Percentiles rank a stretch among this genome's conserved stretches.
phyloP scores from a whole-genome alignment of 2,329 filamentous ascomycete species.

The Celoporthe dispersa region DNA sequence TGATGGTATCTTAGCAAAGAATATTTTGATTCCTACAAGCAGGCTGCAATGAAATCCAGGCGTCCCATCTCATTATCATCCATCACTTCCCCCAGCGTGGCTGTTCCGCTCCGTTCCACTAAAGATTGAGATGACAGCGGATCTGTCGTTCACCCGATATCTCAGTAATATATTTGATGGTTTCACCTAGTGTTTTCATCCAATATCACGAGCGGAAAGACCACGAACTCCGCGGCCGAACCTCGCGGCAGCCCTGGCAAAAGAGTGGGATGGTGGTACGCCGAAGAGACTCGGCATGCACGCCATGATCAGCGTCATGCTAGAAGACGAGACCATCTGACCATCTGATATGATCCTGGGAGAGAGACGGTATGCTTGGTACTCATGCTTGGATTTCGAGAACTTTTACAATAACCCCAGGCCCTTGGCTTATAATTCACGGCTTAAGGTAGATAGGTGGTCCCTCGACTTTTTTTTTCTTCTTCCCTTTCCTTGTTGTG shows the following conservation, averaged over 20 bases:
- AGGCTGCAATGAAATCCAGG: neutral
- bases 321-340: neutral
- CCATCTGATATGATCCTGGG: neutral
- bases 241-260: neutral
- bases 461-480: neutral
- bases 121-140: neutral
- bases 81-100: neutral
- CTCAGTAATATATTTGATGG: neutral
- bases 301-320: neutral
- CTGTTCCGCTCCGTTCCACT: neutral
- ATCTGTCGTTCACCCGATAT: neutral
- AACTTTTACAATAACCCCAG: neutral
- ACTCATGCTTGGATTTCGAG: neutral
- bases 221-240: neutral
- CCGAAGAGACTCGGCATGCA: neutral
- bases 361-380: neutral
- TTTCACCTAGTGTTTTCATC: constrained; percentile 3
- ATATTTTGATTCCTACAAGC: neutral
- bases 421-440: neutral
- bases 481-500: neutral
- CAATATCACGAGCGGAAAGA: neutral
- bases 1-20: neutral
- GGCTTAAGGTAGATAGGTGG: neutral
- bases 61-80: neutral
- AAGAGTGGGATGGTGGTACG: neutral